Conservation (phyloP, 2,329 filamentous ascomycete genomes). For the Ophiostoma novo-ulmi region DNA sequence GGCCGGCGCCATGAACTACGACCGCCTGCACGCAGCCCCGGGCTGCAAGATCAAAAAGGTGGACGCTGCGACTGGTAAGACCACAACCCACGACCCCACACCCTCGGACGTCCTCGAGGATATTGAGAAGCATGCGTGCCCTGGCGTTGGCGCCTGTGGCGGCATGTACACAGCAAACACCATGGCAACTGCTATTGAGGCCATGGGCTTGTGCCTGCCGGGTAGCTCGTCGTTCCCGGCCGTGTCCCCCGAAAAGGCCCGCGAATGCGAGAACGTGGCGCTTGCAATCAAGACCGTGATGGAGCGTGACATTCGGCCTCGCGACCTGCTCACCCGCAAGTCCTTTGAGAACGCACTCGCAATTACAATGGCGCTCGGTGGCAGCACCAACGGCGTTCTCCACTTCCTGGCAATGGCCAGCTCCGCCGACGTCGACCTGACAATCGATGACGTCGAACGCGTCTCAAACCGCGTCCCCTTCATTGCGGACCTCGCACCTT, state of each 20-base stretch:
- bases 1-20: constrained; percentile 74
- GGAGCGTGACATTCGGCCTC: constrained; percentile 74
- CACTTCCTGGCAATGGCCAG: constrained; percentile 89
- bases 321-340: constrained; percentile 71
- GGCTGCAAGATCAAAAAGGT: constrained; percentile 22
- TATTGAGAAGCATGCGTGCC: constrained; percentile 73
- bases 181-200: constrained; percentile 86
- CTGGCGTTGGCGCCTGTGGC: constrained; percentile 67
- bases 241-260: constrained; percentile 72
- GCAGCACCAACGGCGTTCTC: constrained; percentile 81
- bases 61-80: constrained; percentile 43
- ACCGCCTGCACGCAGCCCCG: constrained; percentile 63
- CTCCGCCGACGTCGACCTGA: constrained; percentile 70
- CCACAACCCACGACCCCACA: constrained; percentile 49
- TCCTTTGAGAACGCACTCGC: constrained; percentile 86
- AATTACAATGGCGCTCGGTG: constrained; percentile 87
- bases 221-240: constrained; percentile 82
- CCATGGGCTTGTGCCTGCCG: constrained; percentile 76
- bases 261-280: constrained; percentile 77
- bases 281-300: constrained; percentile 74
- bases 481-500: constrained; percentile 78
- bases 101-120: constrained; percentile 78
- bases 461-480: constrained; percentile 79
- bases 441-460: constrained; percentile 75
- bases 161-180: constrained; percentile 92